Percentiles rank a stretch among this genome's conserved stretches.
These are phyloP conservation scores for Hippophae tibetana DNA, from an alignment of 306 rosid species.

Conservation along the genomic window DNA sequence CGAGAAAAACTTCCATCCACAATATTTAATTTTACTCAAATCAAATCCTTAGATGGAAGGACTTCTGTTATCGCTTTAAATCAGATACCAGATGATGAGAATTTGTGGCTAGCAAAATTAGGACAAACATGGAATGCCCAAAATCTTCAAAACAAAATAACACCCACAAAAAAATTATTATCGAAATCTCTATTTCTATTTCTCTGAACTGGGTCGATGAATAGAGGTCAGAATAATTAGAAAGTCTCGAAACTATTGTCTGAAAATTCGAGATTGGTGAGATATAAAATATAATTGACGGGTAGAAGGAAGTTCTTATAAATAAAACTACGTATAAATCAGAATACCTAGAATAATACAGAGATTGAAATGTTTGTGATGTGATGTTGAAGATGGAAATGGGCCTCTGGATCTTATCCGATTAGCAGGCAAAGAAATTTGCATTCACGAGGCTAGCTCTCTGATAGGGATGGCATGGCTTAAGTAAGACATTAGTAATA, in stretches of 20 bases:
- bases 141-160: background rate
- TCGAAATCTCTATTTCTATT: background rate
- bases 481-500: background rate
- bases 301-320: background rate
- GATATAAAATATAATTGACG: background rate
- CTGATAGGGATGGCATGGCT: constrained; percentile 22
- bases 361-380: background rate
- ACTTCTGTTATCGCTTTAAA: constrained; percentile 32
- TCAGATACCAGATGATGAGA: background rate
- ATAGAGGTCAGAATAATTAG: background rate
- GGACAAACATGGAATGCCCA: background rate
- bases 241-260: background rate
- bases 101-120: constrained; percentile 15
- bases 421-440: constrained; percentile 11
- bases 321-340: no score
- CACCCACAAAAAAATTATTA: background rate
- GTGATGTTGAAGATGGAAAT: background rate
- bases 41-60: constrained; percentile 20
- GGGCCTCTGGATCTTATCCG: constrained; percentile 33
- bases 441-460: constrained; percentile 26
- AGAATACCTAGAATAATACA: no score
- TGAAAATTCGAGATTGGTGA: background rate
- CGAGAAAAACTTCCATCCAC: constrained; percentile 27
- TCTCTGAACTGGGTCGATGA: no score
- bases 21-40: constrained; percentile 12